Evolutionary conservation across 2,329 filamentous ascomycete species (phyloP).

Genomic region (Sodiomyces alkalinus): DNA sequence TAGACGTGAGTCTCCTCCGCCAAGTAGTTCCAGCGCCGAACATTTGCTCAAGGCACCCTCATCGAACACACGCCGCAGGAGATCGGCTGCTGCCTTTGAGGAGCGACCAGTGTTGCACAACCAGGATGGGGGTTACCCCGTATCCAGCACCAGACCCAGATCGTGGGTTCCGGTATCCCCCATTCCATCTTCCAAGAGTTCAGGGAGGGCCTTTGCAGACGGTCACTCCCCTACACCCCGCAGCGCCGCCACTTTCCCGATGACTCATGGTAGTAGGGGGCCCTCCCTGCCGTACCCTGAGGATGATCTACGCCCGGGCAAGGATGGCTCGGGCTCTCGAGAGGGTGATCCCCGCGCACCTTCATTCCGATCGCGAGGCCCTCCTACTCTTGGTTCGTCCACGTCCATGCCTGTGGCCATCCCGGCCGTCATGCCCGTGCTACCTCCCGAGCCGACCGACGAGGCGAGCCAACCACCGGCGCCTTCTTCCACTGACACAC

Average conservation of each 20-base stretch:
- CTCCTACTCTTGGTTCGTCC: constrained; percentile 4
- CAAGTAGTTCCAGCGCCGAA: constrained; percentile 24
- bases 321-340: constrained; percentile 4
- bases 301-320: constrained; percentile 14
- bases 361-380: constrained; percentile 12
- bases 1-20: constrained; percentile 11
- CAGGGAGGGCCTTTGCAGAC: constrained; percentile 5
- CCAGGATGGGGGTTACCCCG: constrained; percentile 2
- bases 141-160: constrained; percentile 11
- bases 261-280: constrained; percentile 4
- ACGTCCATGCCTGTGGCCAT: constrained; percentile 8
- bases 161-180: constrained; percentile 19
- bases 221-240: constrained; percentile 9
- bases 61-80: constrained; percentile 15
- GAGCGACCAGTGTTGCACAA: constrained; percentile 11
- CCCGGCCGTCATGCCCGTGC: constrained; percentile 7
- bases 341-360: constrained; percentile 4
- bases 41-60: constrained; percentile 14
- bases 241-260: constrained; percentile 16
- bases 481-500: too few species aligned
- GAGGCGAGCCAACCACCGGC: too few species aligned
- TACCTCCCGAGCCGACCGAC: constrained; percentile 8
- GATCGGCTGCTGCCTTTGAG: constrained; percentile 20
- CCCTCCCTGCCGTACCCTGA: constrained; percentile 13
- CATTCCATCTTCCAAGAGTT: constrained; percentile 15